phyloP scores from a whole-genome alignment of 1,284 basidiomycete genomes.

The Ganoderma multipileum region DNA sequence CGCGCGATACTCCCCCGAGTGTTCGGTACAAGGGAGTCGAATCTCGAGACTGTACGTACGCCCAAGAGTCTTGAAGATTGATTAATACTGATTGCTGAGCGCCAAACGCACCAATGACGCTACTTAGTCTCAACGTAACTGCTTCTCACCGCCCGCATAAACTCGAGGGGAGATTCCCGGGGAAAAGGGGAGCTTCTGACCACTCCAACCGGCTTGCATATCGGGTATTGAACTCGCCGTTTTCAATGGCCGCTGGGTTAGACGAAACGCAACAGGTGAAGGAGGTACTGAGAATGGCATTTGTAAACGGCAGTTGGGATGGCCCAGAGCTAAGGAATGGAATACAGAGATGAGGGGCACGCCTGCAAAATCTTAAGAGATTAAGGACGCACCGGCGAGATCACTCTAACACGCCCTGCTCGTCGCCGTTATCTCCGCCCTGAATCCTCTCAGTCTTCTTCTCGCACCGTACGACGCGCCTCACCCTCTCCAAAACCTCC shows the following conservation, averaged over 20 bases:
- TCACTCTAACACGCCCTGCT: constrained; percentile 37
- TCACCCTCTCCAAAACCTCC: constrained; percentile 42
- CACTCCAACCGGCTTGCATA: neutral
- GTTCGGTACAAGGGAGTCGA: neutral
- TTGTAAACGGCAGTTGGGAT: neutral
- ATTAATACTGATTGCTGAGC: neutral
- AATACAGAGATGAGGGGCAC: neutral
- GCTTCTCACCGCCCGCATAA: neutral
- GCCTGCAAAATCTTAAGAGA: neutral
- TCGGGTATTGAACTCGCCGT: neutral
- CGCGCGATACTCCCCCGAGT: neutral
- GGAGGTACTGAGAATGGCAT: neutral
- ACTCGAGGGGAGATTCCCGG: neutral
- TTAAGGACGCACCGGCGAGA: neutral
- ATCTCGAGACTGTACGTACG: neutral
- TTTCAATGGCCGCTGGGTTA: neutral
- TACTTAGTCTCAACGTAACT: neutral
- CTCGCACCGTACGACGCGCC: constrained; percentile 53
- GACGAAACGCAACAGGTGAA: neutral
- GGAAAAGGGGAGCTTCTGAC: neutral
- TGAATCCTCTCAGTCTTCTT: constrained; percentile 59
- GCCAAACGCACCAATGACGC: neutral
- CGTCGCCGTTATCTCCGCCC: constrained; percentile 59
- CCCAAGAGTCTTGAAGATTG: neutral
- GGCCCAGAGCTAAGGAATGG: neutral